phyloP scores from a whole-genome alignment of 257 asterid genomes.

The Nyctanthes arbortristis region DNA sequence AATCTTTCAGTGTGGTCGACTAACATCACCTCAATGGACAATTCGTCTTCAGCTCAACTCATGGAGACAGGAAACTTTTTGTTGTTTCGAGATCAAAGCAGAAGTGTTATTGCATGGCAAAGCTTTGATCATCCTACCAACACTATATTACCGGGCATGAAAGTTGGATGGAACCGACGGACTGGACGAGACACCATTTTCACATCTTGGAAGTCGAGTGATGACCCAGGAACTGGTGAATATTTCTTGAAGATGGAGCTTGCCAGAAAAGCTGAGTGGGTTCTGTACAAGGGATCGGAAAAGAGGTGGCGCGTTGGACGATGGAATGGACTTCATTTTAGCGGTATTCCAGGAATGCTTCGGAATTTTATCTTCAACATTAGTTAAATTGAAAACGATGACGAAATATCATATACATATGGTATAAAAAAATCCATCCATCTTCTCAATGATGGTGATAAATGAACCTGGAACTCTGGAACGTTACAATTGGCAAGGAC shows the following conservation, averaged over 20 bases:
- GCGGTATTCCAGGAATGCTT: constrained; percentile 42
- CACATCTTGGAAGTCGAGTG: constrained; percentile 43
- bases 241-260: constrained; percentile 33
- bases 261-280: constrained; percentile 31
- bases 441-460: constrained; percentile 33
- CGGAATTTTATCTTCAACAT: constrained; percentile 26
- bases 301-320: constrained; percentile 40
- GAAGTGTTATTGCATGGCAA: no score
- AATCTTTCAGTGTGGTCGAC: no score
- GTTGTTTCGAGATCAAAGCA: no score
- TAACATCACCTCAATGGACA: no score
- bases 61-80: no score
- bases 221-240: constrained; percentile 41
- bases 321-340: constrained; percentile 35
- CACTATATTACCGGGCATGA: constrained; percentile 48
- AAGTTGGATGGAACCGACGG: constrained; percentile 27
- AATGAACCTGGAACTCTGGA: constrained; percentile 35
- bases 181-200: constrained; percentile 28
- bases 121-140: no score
- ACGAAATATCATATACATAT: constrained; percentile 28
- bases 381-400: constrained; percentile 26
- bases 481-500: constrained; percentile 32
- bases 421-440: constrained; percentile 21
- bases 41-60: no score
- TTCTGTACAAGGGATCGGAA: no score